phyloP scores from a whole-genome alignment of 2,329 filamentous ascomycete genomes.

The Malbranchea zuffiana region DNA sequence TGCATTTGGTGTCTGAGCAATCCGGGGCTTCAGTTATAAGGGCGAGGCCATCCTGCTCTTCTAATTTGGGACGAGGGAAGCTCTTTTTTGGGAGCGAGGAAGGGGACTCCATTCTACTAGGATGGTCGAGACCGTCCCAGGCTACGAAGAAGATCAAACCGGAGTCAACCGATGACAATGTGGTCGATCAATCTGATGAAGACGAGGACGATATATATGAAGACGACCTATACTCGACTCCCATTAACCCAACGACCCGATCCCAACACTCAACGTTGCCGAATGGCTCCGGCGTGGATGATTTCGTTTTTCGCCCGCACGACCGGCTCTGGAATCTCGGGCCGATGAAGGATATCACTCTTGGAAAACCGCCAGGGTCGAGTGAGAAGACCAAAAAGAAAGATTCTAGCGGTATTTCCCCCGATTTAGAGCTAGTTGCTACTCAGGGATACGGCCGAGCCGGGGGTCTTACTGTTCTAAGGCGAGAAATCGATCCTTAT shows the following conservation, averaged over 20 bases:
- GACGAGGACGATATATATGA: conserved; percentile 51
- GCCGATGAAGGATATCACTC: conserved; percentile 63
- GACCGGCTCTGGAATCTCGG: conserved; percentile 68
- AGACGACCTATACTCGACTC: conserved; percentile 39
- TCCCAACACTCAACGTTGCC: conserved; percentile 17
- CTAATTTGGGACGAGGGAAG: conserved; percentile 54
- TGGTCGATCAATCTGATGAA: conserved; percentile 25
- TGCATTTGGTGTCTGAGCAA: conserved; percentile 54
- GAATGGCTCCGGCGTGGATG: conserved; percentile 29
- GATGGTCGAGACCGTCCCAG: conserved; percentile 60
- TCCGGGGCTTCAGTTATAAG: conserved; percentile 53
- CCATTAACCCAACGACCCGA: conserved; percentile 12
- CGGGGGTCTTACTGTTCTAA: conserved; percentile 64
- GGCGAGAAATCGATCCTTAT: conserved; percentile 63
- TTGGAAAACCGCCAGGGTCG: conserved; percentile 47
- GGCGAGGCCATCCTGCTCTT: conserved; percentile 56
- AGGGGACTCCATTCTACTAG: conserved; percentile 67
- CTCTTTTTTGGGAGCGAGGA: conserved; percentile 81
- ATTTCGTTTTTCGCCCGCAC: conserved; percentile 63
- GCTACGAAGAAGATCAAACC: conserved; percentile 48
- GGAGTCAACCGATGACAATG: conserved; percentile 31
- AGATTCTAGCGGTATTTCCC: background rate
- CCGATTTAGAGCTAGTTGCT: conserved; percentile 41
- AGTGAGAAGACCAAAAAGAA: conserved; percentile 4
- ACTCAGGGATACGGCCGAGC: conserved; percentile 45